Evolutionary conservation across 257 asterid species (phyloP).

Genomic region (Solanum ahanhuiri): DNA sequence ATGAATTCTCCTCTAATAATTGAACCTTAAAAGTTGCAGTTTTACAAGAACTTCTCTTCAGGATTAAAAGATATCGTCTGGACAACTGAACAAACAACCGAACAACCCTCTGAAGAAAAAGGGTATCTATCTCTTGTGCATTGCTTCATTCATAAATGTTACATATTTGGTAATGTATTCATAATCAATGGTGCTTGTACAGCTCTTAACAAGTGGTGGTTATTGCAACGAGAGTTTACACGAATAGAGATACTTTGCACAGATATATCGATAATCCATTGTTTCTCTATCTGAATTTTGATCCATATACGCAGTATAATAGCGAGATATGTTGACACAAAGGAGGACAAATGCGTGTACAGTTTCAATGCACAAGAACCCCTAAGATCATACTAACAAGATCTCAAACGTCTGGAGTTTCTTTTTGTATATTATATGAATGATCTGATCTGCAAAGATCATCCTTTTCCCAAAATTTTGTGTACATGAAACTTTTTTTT

Average conservation of each 20-base stretch:
- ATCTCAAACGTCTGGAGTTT: background rate
- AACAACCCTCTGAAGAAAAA: slow-evolving; percentile 23
- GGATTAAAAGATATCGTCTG: too few species aligned
- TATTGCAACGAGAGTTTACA: background rate
- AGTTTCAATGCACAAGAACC: background rate
- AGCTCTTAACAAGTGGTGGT: background rate
- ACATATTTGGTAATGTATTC: background rate
- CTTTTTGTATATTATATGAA: background rate
- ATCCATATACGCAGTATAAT: background rate
- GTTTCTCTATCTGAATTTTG: background rate
- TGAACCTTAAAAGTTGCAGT: too few species aligned
- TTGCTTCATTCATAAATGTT: background rate
- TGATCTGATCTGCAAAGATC: background rate
- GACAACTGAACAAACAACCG: background rate
- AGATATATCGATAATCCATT: background rate
- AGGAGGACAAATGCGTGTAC: background rate
- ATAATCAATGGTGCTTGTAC: background rate
- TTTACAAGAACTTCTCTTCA: too few species aligned
- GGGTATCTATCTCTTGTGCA: slow-evolving; percentile 11
- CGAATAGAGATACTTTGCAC: background rate
- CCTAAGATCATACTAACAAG: background rate
- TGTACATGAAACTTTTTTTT: background rate
- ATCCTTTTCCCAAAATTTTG: background rate
- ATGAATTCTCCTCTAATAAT: too few species aligned
- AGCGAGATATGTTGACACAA: background rate